Evolutionary conservation across 106 monocot genomes (phyloP), one percentile per base, ranked within the genome.

Genomic region (Ottelia alismoides): DNA sequence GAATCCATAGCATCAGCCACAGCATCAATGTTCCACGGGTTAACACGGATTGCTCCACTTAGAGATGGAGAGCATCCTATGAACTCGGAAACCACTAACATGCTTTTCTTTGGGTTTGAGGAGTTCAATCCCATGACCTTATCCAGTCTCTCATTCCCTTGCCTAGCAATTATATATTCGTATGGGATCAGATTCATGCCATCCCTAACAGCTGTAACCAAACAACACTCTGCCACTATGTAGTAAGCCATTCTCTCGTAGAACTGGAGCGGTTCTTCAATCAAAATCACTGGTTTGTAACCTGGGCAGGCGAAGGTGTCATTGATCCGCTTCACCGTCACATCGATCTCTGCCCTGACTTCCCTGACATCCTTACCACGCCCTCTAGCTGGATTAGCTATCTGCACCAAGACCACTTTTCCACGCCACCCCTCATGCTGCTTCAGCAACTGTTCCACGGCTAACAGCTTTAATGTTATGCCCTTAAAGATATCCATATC

Each of bases 191-290:
- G 18, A 47, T 47, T 47, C 55, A 90, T 51, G 45, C 89, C 89
- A 40, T 90, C 84, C 19, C 89, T 50, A 17, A 84, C 79, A 3
- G 84, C 76, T 55, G 72, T 90, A 17, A 90, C 89, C 7, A 90
- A 67, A 21, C 80, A 80, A 57, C 84, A 84, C 43, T 80, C 89
- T 0, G 84, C 74, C 0, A 75, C 62, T 17, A 84, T 68, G 25
- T 84, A 84, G 44, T 69, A 90, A 0, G 89, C 84, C 0, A 58
- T 80, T 72, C 80, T 89, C 79, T 89, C 88, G 2, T 52, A 49
- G 17, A 65, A 73, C 0, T 69, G 55, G 20, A 89, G 49, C 0
- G 65, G 57, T 2, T 62, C 52, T 25, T 83, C 47, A n/a, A 89
- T 71, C 10, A 83, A 58, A 3, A 83, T 58, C 2, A 89, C 68